A percentile compares a stretch with the other conserved stretches of the same genome.
phyloP scores from a whole-genome alignment of 768 basidiomycete genomes.

The Agaricus bisporus region DNA sequence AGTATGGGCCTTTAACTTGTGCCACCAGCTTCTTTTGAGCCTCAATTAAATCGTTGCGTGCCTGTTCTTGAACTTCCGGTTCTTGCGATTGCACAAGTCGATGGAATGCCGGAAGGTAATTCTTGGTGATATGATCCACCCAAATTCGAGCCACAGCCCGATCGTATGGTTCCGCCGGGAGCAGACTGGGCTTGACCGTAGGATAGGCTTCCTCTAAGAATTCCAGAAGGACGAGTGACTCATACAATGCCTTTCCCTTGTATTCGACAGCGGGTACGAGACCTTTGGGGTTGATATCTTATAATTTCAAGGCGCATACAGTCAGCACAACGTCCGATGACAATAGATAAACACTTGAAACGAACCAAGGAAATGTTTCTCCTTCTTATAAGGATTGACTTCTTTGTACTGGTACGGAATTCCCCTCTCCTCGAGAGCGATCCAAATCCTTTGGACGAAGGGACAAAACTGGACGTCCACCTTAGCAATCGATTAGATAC shows the following conservation, averaged over 20 bases:
- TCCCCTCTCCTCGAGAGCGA: slow-evolving; percentile 57
- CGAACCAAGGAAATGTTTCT: slow-evolving; percentile 45
- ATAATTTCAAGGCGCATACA: slow-evolving; percentile 18
- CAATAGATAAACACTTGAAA: not conserved
- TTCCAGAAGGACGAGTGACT: slow-evolving; percentile 58
- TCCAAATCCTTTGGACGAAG: slow-evolving; percentile 58
- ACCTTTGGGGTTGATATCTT: slow-evolving; percentile 60
- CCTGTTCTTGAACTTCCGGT: slow-evolving; percentile 19
- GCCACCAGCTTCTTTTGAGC: slow-evolving; percentile 25
- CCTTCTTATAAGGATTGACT: slow-evolving; percentile 68
- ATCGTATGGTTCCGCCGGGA: slow-evolving; percentile 44
- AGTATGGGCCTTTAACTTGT: slow-evolving; percentile 44
- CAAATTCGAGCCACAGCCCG: slow-evolving; percentile 50
- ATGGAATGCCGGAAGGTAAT: slow-evolving; percentile 44
- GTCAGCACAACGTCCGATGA: not conserved
- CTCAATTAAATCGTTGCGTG: slow-evolving; percentile 22
- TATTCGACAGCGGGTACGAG: slow-evolving; percentile 53
- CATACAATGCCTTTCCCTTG: slow-evolving; percentile 55
- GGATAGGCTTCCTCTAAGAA: slow-evolving; percentile 62
- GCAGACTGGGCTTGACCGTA: slow-evolving; percentile 34
- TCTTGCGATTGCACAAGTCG: slow-evolving; percentile 40
- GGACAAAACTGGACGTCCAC: slow-evolving; percentile 44
- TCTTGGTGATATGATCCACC: slow-evolving; percentile 51
- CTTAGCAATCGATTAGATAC: not conserved
- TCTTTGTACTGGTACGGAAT: slow-evolving; percentile 66